Conservation (phyloP, 148 eudicot genomes). For the Nyssa sinensis region DNA sequence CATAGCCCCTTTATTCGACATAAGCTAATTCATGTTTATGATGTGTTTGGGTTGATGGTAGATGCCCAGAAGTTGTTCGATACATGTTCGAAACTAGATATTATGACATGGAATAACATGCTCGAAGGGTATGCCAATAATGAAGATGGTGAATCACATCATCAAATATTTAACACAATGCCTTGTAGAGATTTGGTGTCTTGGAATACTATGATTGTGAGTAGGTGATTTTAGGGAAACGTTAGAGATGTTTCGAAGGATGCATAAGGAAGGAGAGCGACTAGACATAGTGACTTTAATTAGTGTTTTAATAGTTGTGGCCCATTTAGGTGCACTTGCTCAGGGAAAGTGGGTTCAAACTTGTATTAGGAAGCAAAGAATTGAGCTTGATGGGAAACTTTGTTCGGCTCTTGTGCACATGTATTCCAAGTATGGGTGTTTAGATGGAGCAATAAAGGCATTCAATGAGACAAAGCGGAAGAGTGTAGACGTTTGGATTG, state of each 20-base stretch:
- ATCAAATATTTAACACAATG: conserved; percentile 10
- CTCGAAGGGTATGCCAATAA: conserved; percentile 19
- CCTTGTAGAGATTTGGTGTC: conserved; percentile 18
- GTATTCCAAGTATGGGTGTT: conserved; percentile 26
- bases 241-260: conserved; percentile 8
- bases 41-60: conserved; percentile 9
- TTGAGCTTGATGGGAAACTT: conserved; percentile 13
- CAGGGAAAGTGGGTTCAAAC: conserved; percentile 27
- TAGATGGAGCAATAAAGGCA: conserved; percentile 16
- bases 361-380: conserved; percentile 17
- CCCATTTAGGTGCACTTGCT: conserved; percentile 17
- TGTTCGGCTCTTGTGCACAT: conserved; percentile 22
- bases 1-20: not conserved
- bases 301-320: conserved; percentile 15
- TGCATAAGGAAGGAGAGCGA: conserved; percentile 13
- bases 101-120: conserved; percentile 22
- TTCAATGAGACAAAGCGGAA: conserved; percentile 14
- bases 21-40: conserved; percentile 19
- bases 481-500: conserved; percentile 21
- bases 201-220: conserved; percentile 20
- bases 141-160: not conserved
- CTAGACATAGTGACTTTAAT: conserved; percentile 10
- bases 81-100: conserved; percentile 9
- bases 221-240: conserved; percentile 7
- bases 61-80: conserved; percentile 24